Evolutionary conservation across 73 alveolate genomes (phyloP).

Genomic region (Effrenium voratum): DNA sequence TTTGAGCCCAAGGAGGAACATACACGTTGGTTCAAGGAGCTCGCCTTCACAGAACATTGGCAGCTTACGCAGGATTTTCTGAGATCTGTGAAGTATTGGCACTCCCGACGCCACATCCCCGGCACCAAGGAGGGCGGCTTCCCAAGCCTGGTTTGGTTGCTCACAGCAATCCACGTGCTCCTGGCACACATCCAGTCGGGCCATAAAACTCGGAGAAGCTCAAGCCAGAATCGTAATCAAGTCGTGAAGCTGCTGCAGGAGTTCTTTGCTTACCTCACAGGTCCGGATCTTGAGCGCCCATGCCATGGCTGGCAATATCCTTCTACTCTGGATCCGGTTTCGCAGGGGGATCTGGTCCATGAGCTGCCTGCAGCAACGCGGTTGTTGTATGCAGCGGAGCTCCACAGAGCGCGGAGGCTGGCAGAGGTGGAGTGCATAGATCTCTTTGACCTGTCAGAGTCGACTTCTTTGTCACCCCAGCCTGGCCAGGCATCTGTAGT

Average conservation of each 20-base stretch:
- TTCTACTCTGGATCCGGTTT: slow-evolving; percentile 53
- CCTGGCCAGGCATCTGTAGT: background rate
- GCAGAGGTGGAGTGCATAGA: background rate
- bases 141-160: slow-evolving; percentile 61
- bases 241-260: slow-evolving; percentile 14
- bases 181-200: background rate
- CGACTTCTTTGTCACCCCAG: background rate
- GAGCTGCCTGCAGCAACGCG: slow-evolving; percentile 71
- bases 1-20: slow-evolving; percentile 35
- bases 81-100: slow-evolving; percentile 79
- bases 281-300: background rate
- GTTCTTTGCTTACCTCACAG: slow-evolving; percentile 19
- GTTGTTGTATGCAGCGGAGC: slow-evolving; percentile 68
- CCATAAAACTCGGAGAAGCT: background rate
- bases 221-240: background rate
- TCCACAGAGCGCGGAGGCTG: slow-evolving; percentile 74
- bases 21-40: slow-evolving; percentile 17
- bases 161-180: slow-evolving; percentile 40
- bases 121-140: slow-evolving; percentile 83
- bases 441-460: slow-evolving; percentile 2
- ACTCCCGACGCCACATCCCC: slow-evolving; percentile 80
- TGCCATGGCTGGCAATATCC: slow-evolving; percentile 47
- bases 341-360: background rate
- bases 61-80: slow-evolving; percentile 31
- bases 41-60: slow-evolving; percentile 41